Percentiles rank a stretch among this genome's conserved stretches.
These are phyloP conservation scores for Nicotiana undulata DNA, from an alignment of 257 asterid species.

Conservation along the genomic window DNA sequence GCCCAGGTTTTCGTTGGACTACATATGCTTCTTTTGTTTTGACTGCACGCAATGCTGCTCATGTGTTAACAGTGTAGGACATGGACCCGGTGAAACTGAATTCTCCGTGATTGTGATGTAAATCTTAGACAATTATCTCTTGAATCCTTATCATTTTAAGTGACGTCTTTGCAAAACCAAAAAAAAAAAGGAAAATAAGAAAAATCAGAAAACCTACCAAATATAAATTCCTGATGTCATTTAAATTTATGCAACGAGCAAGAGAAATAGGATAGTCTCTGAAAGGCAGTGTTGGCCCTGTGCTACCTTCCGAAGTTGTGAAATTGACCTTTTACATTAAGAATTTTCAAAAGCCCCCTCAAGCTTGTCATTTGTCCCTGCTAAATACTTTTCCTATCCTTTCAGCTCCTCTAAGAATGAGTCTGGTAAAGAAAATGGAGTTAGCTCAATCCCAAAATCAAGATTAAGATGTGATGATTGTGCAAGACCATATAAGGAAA, in stretches of 20 bases:
- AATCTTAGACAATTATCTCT: neutral
- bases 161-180: neutral
- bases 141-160: neutral
- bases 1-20: constrained; percentile 46
- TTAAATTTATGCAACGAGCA: neutral
- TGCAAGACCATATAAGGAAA: neutral
- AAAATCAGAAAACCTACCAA: neutral
- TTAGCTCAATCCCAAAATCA: neutral
- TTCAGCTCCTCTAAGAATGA: neutral
- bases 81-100: too few species aligned
- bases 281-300: neutral
- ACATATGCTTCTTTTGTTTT: neutral
- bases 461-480: neutral
- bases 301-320: neutral
- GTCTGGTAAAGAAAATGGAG: neutral
- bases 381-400: neutral
- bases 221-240: neutral
- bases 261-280: neutral
- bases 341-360: neutral
- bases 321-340: neutral
- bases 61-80: neutral
- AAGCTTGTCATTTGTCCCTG: neutral
- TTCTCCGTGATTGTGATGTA: too few species aligned
- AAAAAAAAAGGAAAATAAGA: neutral
- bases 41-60: neutral